phyloP scores from a whole-genome alignment of 306 rosid species.

The Quercus agrifolia region DNA sequence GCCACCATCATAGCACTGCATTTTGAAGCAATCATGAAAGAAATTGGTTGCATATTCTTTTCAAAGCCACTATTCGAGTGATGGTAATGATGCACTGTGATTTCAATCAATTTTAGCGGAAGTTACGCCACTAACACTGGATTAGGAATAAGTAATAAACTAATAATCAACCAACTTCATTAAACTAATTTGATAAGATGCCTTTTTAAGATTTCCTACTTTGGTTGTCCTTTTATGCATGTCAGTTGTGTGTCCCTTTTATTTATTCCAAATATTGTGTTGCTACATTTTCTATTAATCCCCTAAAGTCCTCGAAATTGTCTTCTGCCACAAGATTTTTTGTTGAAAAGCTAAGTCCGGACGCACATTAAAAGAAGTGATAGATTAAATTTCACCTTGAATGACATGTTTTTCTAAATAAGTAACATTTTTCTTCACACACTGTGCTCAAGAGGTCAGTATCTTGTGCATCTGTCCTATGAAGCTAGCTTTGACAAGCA shows the following conservation, averaged over 20 bases:
- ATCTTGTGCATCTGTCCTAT: too few species aligned
- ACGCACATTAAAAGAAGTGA: too few species aligned
- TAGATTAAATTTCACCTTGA: too few species aligned
- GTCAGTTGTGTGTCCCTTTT: not conserved
- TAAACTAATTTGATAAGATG: not conserved
- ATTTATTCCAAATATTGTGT: too few species aligned
- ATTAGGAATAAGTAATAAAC: not conserved
- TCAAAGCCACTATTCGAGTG: conserved; percentile 11
- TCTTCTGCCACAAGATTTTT: too few species aligned
- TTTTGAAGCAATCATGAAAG: not conserved
- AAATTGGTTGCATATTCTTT: conserved; percentile 12
- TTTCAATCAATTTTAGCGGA: not conserved
- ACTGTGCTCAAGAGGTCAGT: too few species aligned
- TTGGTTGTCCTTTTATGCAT: not conserved
- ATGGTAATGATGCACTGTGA: not conserved
- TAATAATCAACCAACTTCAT: not conserved
- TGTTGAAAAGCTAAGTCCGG: too few species aligned
- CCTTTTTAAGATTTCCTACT: not conserved
- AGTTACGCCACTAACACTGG: not conserved
- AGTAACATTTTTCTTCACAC: too few species aligned
- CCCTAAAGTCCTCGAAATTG: not conserved
- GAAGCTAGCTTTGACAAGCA: too few species aligned
- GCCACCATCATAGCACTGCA: not conserved
- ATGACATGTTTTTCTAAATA: too few species aligned
- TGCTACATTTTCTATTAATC: not conserved